Evolutionary conservation across 805 yeast species (phyloP).

Genomic region (Zygosaccharomyces kombuchaensis): DNA sequence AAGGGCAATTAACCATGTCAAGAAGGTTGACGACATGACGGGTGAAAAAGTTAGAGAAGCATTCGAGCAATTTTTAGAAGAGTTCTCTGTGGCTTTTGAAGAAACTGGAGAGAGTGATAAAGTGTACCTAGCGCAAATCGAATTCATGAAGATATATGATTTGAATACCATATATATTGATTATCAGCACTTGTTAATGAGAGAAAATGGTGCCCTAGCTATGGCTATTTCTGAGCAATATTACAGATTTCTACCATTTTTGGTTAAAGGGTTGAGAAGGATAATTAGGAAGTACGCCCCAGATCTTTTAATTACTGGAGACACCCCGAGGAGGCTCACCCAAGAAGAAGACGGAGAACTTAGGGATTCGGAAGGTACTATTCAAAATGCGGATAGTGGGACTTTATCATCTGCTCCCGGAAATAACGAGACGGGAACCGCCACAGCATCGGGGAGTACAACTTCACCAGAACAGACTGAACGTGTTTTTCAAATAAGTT

Average conservation of each 20-base stretch:
- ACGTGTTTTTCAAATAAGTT: slow-evolving; percentile 81
- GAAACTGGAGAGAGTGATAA: slow-evolving; percentile 41
- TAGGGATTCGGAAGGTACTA: slow-evolving; percentile 21
- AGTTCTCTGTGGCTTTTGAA: slow-evolving; percentile 43
- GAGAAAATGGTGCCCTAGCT: slow-evolving; percentile 85
- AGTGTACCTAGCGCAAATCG: slow-evolving; percentile 73
- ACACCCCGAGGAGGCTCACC: slow-evolving; percentile 24
- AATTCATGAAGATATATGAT: slow-evolving; percentile 73
- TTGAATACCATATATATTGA: slow-evolving; percentile 78
- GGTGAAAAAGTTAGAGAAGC: slow-evolving; percentile 92
- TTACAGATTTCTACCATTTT: slow-evolving; percentile 85
- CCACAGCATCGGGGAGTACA: slow-evolving; percentile 34
- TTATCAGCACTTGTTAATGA: slow-evolving; percentile 66
- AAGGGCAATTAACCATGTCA: slow-evolving; percentile 63
- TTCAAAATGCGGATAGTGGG: slow-evolving; percentile 6
- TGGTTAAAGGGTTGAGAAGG: slow-evolving; percentile 67
- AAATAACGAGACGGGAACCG: slow-evolving; percentile 12
- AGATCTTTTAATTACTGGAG: slow-evolving; percentile 48
- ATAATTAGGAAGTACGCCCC: slow-evolving; percentile 76
- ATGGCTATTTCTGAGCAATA: slow-evolving; percentile 87
- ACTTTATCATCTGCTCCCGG: slow-evolving; percentile 5
- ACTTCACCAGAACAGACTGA: slow-evolving; percentile 52
- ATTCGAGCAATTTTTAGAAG: slow-evolving; percentile 78
- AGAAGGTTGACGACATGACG: slow-evolving; percentile 83
- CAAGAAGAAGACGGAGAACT: slow-evolving; percentile 30